Evolutionary conservation across 1,139 yeast species (phyloP).

Genomic region (Blastobotrys raffinosifermentans): DNA sequence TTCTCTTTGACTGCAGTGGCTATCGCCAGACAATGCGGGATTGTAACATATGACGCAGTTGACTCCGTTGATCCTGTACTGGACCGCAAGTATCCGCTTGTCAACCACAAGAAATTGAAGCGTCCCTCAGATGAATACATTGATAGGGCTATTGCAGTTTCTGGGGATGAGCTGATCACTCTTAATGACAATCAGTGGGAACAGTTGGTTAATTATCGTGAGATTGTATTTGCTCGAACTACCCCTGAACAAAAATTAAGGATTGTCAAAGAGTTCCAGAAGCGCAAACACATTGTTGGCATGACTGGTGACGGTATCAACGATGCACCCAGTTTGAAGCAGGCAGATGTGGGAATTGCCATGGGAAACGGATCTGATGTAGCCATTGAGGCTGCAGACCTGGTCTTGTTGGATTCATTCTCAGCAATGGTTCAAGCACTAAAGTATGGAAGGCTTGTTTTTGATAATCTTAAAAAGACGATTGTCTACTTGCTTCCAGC

Average conservation of each 20-base stretch:
- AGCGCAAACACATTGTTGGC: constrained; percentile 41
- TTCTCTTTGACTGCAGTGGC: constrained; percentile 48
- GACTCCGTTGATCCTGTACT: background rate
- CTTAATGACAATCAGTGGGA: constrained; percentile 43
- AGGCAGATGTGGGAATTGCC: constrained; percentile 50
- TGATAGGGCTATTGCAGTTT: constrained; percentile 30
- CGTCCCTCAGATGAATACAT: constrained; percentile 1
- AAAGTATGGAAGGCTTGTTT: constrained; percentile 38
- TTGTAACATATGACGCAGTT: constrained; percentile 26
- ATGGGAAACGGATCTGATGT: constrained; percentile 49
- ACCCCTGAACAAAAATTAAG: constrained; percentile 50
- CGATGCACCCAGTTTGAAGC: constrained; percentile 48
- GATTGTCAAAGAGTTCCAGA: constrained; percentile 46
- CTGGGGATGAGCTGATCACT: constrained; percentile 38
- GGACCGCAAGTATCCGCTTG: background rate
- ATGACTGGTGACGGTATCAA: constrained; percentile 54
- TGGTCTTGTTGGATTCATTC: constrained; percentile 40
- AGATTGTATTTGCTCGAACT: constrained; percentile 48
- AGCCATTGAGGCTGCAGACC: constrained; percentile 54
- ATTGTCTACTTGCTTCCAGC: constrained; percentile 50
- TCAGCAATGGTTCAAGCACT: constrained; percentile 46
- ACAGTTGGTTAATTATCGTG: constrained; percentile 34
- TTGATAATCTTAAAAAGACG: constrained; percentile 47
- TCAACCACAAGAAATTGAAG: background rate
- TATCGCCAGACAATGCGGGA: constrained; percentile 46